Percentiles rank a stretch among this genome's conserved stretches.
phyloP scores from a whole-genome alignment of 2,329 filamentous ascomycete genomes.

The Aspergillus clavatus region DNA sequence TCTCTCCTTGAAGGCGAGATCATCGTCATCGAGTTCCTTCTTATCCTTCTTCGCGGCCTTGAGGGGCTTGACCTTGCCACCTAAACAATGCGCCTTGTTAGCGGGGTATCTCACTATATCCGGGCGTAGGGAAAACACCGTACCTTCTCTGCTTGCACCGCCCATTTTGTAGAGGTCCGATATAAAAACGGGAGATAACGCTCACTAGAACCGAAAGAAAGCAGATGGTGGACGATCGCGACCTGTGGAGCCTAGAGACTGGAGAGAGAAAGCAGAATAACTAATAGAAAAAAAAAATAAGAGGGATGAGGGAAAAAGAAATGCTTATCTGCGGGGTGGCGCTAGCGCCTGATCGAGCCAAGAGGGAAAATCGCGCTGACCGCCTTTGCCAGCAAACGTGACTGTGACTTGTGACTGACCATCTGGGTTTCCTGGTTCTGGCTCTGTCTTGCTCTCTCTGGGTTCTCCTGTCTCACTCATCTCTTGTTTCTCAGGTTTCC shows the following conservation, averaged over 20 bases:
- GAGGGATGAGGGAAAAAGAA: constrained; percentile 3
- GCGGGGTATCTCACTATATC: not conserved
- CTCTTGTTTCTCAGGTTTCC: not conserved
- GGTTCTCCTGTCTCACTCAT: constrained; percentile 1
- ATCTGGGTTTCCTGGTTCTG: too few relatives aligned
- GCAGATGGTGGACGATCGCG: not conserved
- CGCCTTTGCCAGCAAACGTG: constrained; percentile 6
- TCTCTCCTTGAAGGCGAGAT: constrained; percentile 76
- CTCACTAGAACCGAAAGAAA: not conserved
- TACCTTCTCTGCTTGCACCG: constrained; percentile 63
- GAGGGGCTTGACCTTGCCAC: constrained; percentile 77
- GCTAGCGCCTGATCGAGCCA: constrained; percentile 16
- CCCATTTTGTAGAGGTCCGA: constrained; percentile 51
- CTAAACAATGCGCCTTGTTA: constrained; percentile 42
- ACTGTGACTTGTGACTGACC: too few relatives aligned
- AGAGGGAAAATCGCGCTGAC: constrained; percentile 13
- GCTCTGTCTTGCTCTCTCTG: constrained; percentile 10
- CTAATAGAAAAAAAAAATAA: constrained; percentile 10
- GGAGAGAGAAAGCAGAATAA: constrained; percentile 5
- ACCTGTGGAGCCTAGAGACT: constrained; percentile 1
- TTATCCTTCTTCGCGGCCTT: constrained; percentile 84
- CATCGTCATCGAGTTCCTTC: constrained; percentile 82
- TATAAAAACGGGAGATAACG: constrained; percentile 1
- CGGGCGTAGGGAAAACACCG: constrained; percentile 11
- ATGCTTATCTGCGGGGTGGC: constrained; percentile 12